Conservation (phyloP, 2,329 filamentous ascomycete species). For the Colletotrichum navitas region DNA sequence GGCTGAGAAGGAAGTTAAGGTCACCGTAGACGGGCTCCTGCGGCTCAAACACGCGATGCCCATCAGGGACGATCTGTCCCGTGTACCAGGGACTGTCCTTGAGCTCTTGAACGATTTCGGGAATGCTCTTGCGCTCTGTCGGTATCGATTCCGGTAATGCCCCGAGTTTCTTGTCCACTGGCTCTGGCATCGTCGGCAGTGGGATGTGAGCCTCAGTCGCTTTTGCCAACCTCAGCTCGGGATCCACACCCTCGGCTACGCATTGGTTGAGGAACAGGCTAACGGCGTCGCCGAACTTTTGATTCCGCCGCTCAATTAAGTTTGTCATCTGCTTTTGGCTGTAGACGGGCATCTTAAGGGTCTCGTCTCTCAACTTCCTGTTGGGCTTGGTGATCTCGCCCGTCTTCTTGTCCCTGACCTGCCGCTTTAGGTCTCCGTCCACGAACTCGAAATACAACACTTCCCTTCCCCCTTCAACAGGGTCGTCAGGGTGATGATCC, state of each 20-base stretch:
- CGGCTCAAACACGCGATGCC: conserved; percentile 89
- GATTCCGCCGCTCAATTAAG: conserved; percentile 90
- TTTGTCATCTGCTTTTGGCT: conserved; percentile 92
- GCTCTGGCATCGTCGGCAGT: conserved; percentile 60
- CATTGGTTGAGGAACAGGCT: conserved; percentile 83
- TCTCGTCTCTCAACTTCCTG: conserved; percentile 79
- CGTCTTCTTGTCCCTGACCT: conserved; percentile 79
- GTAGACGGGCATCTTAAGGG: conserved; percentile 91
- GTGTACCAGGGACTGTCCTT: conserved; percentile 89
- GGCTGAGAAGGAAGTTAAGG: conserved; percentile 86
- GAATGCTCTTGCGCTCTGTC: conserved; percentile 80
- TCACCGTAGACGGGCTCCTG: conserved; percentile 87
- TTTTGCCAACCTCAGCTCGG: conserved; percentile 73
- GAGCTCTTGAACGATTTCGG: conserved; percentile 88
- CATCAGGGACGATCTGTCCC: conserved; percentile 92
- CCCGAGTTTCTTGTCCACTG: conserved; percentile 51
- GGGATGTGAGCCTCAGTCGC: conserved; percentile 74
- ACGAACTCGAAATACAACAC: conserved; percentile 93
- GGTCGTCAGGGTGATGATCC: conserved; percentile 48
- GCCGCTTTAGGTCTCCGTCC: conserved; percentile 89
- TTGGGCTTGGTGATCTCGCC: conserved; percentile 78
- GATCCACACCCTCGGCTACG: conserved; percentile 72
- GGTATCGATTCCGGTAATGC: conserved; percentile 80
- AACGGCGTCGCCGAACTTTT: conserved; percentile 83
- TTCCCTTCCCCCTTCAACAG: conserved; percentile 64